Conservation (phyloP, 2,329 filamentous ascomycete species). For the Dothiorella sarmentorum region DNA sequence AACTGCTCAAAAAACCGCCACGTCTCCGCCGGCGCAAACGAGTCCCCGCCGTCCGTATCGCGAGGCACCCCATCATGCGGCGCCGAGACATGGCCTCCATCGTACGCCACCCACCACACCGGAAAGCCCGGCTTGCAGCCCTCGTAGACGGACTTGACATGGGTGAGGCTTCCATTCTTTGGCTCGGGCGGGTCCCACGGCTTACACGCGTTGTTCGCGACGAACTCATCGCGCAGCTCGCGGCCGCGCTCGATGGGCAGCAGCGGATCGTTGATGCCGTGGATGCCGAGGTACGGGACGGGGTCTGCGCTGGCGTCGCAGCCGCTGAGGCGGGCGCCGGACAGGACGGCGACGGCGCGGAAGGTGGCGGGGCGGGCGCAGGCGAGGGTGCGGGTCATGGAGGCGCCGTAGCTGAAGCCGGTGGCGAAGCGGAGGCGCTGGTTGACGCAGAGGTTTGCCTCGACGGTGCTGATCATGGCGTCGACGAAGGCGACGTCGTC, state of each 20-base stretch:
- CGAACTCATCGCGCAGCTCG: constrained; percentile 39
- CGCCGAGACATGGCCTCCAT: constrained; percentile 29
- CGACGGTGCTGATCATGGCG: constrained; percentile 37
- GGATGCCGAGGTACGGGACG: constrained; percentile 41
- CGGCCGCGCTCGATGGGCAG: constrained; percentile 35
- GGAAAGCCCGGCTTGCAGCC: constrained; percentile 33
- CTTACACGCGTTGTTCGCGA: constrained; percentile 38
- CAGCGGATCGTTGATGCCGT: constrained; percentile 39
- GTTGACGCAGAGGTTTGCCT: constrained; percentile 44
- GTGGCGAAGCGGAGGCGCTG: constrained; percentile 42
- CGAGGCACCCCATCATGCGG: constrained; percentile 21
- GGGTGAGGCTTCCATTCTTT: constrained; percentile 20
- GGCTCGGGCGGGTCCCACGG: constrained; percentile 23
- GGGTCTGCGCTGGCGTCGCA: constrained; percentile 37
- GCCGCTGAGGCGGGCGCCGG: constrained; percentile 24
- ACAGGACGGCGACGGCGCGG: constrained; percentile 37
- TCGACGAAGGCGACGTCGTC: constrained; percentile 44
- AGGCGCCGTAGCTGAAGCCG: constrained; percentile 46
- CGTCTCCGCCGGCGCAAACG: constrained; percentile 26
- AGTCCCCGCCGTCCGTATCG: constrained; percentile 20
- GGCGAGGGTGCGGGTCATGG: constrained; percentile 43
- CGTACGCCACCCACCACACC: constrained; percentile 33
- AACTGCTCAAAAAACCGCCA: constrained; percentile 32
- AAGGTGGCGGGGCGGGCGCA: constrained; percentile 41
- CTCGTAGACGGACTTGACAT: constrained; percentile 24